Evolutionary conservation across 1,139 yeast genomes (phyloP), one percentile per base, ranked within the genome.

Genomic region (Pichia sp.): DNA sequence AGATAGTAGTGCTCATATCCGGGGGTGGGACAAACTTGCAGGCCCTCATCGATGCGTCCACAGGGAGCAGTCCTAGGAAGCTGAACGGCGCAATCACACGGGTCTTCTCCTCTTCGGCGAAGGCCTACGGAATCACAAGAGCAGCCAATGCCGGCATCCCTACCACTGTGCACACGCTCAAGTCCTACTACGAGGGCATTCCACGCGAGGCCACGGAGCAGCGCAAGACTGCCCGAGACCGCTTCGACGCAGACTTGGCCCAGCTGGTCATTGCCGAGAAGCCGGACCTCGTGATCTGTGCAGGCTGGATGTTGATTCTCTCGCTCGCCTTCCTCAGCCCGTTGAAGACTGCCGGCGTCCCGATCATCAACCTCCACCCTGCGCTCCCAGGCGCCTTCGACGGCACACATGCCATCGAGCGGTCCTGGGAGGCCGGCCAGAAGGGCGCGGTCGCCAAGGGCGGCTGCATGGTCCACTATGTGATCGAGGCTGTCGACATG

Each of bases 391-490:
- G 97, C 29, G 92, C 92, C 3, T 93, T 93, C 75, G 97, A 93
- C 58, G 99, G 99, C 3, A 92, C 96, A 10, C 92, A 89, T 72
- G 98, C 99, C 27, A 93, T 93, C 59, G 97, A 93, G 65, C 77
- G 98, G 64, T 96, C 97, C 0, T 92, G 95, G 93, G 77, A 89
- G 65, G 96, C 95, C 10, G 97, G 97, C 46, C 96, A 90, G 67
- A 80, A 78, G 49, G 96, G 95, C 9, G 80, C 79, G 58, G 79
- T 87, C 56, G 67, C 78, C 14, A 81, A 81, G 64, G 97, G 95
- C n/a, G 99, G 99, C 0, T 88, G 95, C 54, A 93, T 93, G 99
- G 88, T 95, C 51, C 99, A 93, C 73, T 83, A 87, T 67, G 98
- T 93, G 30, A 92, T 93, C 62, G 87, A 92, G 52, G 96, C 88